A percentile compares a stretch with the other conserved stretches of the same genome.
Evolutionary conservation across 1,284 basidiomycete species (phyloP).

Genomic region (Cutaneotrichosporon mucoides): DNA sequence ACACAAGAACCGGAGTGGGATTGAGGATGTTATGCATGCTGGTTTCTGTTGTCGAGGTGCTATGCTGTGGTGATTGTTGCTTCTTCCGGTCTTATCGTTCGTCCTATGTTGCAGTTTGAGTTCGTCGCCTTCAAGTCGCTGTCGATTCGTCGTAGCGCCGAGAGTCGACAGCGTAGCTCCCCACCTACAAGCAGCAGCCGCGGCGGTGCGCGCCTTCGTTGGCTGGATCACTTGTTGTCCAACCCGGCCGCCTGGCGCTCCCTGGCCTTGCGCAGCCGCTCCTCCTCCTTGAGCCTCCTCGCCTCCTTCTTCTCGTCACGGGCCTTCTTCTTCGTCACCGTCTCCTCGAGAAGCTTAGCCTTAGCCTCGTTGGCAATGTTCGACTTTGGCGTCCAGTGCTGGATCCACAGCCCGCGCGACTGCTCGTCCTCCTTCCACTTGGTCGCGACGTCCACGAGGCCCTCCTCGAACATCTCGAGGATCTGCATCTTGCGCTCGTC

Average conservation of each 20-base stretch:
- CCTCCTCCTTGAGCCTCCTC: slow-evolving; percentile 59
- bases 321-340: slow-evolving; percentile 55
- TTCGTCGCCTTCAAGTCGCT: no score
- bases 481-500: slow-evolving; percentile 50
- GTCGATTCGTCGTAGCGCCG: no score
- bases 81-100: background rate
- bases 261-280: slow-evolving; percentile 95
- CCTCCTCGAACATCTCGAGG: slow-evolving; percentile 58
- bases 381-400: slow-evolving; percentile 66
- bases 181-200: no score
- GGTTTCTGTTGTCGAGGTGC: background rate
- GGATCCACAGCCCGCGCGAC: slow-evolving; percentile 68
- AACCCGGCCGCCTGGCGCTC: slow-evolving; percentile 22
- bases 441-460: slow-evolving; percentile 71
- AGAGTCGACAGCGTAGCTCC: no score
- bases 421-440: slow-evolving; percentile 78
- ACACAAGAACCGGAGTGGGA: background rate
- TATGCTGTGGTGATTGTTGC: background rate
- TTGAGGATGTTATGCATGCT: background rate
- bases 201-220: no score
- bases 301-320: slow-evolving; percentile 32
- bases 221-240: background rate
- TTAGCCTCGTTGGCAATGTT: slow-evolving; percentile 82
- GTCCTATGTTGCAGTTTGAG: background rate
- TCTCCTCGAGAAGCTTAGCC: slow-evolving; percentile 66